Conservation (phyloP, 108 stramenopile species). For the Phaeodactylum tricornutum region DNA sequence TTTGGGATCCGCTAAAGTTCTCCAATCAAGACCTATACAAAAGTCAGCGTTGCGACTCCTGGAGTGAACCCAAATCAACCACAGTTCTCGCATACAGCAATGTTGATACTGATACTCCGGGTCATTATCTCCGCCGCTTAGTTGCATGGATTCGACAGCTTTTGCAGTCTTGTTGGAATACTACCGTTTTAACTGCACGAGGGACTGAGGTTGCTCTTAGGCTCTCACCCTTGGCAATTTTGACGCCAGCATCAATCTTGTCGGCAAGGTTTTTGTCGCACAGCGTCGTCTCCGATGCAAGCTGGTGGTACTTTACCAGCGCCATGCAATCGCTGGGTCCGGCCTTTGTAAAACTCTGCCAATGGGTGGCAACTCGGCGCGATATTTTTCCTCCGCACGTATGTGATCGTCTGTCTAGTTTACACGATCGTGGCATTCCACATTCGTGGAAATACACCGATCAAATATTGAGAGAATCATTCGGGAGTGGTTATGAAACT, state of each 20-base stretch:
- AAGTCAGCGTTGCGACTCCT: no score
- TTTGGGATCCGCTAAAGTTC: no score
- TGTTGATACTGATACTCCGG: no score
- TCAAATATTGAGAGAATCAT: conserved; percentile 42
- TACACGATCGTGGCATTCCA: conserved; percentile 54
- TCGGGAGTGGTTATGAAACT: conserved; percentile 56
- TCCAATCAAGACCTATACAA: no score
- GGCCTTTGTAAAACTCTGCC: conserved; percentile 73
- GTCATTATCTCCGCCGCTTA: no score
- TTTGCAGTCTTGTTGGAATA: conserved; percentile 18
- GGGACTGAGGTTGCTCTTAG: conserved; percentile 43
- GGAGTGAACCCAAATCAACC: no score
- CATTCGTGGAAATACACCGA: conserved; percentile 67
- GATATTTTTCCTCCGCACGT: conserved; percentile 70
- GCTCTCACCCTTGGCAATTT: conserved; percentile 52
- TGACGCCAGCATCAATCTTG: conserved; percentile 50
- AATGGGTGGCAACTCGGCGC: conserved; percentile 84
- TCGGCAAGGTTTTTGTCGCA: conserved; percentile 5
- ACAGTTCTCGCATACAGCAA: no score
- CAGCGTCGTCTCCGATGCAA: conserved; percentile 32
- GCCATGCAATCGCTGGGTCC: conserved; percentile 73
- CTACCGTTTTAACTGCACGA: conserved; percentile 17
- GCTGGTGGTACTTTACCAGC: conserved; percentile 62
- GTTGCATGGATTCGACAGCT: no score
- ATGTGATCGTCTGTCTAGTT: conserved; percentile 53